Evolutionary conservation across 305 asterid species (phyloP), one percentile per base, ranked within the genome.

Genomic region (Fraxinus baroniana): DNA sequence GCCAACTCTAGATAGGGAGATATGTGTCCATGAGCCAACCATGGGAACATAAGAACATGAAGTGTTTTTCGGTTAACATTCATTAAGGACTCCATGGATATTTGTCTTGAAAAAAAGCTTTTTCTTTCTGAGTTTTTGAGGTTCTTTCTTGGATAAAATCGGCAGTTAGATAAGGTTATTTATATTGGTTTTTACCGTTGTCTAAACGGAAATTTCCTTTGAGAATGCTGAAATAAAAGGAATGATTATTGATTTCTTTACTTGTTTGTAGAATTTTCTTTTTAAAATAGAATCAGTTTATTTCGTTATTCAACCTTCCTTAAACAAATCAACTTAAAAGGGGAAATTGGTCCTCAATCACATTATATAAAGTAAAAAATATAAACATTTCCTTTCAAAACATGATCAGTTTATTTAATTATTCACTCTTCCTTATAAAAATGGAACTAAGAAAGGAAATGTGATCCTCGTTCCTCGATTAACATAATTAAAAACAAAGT

Each of bases 11-110:
- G 68, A 83, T 85, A 89, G 13, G 91, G 90, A 1, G 86, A 85
- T 41, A 89, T 82, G 60, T 89, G 91, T 78, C 91, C 91, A 68
- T 88, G 85, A 20, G 88, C 91, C n/a, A 88, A 73, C 91, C 90
- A 89, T 28, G 91, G 91, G 78, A 89, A 85, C 90, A 89, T 85
- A 8, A 89, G 82, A 22, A 89, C 73, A 20, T 60, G 64, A 5
- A 78, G n/a, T 18, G 84, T 82, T 55, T 32, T 60, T 13, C n/a
- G 33, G 62, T 77, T 66, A 1, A n/a, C 64, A n/a, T 20, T 70
- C 2, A 13, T 73, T 8, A 76, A 62, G 64, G 80, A 76, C 84
- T 68, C 85, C 80, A 81, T 86, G 74, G 74, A 30, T n/a, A 2
- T 41, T 7, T 7, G 28, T 13, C 18, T 60, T 32, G 36, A 15